Conservation (phyloP, 495 filamentous ascomycete species). For the Aspergillus cristatus region DNA sequence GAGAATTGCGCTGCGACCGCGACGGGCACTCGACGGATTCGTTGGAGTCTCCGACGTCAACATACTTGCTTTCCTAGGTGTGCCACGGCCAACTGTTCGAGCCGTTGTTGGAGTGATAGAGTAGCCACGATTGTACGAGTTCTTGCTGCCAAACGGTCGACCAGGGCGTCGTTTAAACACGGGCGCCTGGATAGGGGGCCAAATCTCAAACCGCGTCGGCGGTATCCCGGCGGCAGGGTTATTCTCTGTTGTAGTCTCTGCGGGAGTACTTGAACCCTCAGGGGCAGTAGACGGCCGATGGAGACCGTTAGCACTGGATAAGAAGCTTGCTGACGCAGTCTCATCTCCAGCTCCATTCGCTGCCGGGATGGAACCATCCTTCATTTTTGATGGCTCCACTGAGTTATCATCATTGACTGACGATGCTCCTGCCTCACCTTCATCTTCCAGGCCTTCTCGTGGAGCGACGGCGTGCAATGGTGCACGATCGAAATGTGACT, state of each 20-base stretch:
- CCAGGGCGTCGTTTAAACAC: slow-evolving; percentile 34
- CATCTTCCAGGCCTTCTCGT: slow-evolving; percentile 58
- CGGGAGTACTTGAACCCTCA: slow-evolving; percentile 5
- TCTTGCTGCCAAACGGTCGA: slow-evolving; percentile 32
- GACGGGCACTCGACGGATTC: slow-evolving; percentile 19
- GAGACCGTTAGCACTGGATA: slow-evolving; percentile 28
- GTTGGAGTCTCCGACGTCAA: slow-evolving; percentile 21
- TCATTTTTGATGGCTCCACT: slow-evolving; percentile 6
- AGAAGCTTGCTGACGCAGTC: slow-evolving; percentile 15
- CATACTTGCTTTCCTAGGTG: slow-evolving; percentile 26
- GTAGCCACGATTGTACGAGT: slow-evolving; percentile 11
- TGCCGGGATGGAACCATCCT: slow-evolving; percentile 10
- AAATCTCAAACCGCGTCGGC: slow-evolving; percentile 73
- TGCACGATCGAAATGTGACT: slow-evolving; percentile 74
- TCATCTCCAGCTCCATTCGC: slow-evolving; percentile 15
- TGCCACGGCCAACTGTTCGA: slow-evolving; percentile 29
- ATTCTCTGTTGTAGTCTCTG: too few relatives aligned
- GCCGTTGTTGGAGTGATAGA: slow-evolving; percentile 21
- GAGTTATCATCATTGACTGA: slow-evolving; percentile 20
- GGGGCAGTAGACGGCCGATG: slow-evolving; percentile 12
- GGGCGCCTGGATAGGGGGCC: slow-evolving; percentile 62
- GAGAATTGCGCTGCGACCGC: slow-evolving; percentile 30
- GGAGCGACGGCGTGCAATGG: slow-evolving; percentile 83
- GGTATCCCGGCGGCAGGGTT: slow-evolving; percentile 50
- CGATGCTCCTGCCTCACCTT: slow-evolving; percentile 48